phyloP scores from a whole-genome alignment of 2,329 filamentous ascomycete species.

The Reticulascus tulasneorum region DNA sequence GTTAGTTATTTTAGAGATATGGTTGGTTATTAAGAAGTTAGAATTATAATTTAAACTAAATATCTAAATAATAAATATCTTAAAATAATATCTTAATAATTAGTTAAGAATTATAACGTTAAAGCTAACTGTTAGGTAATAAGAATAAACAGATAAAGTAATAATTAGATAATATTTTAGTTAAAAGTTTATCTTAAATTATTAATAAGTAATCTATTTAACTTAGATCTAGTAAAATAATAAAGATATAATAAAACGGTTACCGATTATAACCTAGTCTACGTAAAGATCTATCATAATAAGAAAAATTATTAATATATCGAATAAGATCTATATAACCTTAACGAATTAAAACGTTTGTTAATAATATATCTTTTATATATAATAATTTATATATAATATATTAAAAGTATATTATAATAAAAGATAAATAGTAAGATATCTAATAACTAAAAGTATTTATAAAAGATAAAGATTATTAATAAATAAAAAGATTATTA shows the following conservation, averaged over 20 bases:
- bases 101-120: background rate
- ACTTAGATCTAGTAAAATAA: background rate
- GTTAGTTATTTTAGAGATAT: background rate
- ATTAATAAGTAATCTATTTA: background rate
- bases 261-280: background rate
- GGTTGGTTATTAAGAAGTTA: background rate
- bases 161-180: background rate
- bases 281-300: background rate
- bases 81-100: background rate
- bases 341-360: too few species aligned
- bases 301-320: too few species aligned
- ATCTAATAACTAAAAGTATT: too few species aligned
- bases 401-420: too few species aligned
- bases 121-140: background rate
- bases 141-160: background rate
- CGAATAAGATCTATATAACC: too few species aligned
- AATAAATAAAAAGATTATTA: too few species aligned
- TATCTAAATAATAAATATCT: background rate
- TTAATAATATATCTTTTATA: too few species aligned
- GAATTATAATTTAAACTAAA: background rate
- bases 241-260: background rate
- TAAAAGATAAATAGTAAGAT: too few species aligned
- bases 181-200: background rate
- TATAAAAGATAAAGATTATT: too few species aligned
- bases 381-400: too few species aligned